Evolutionary conservation across 164 flowering plant genomes (phyloP), one percentile per base, ranked within the genome.

Genomic region (Akebia trifoliata): DNA sequence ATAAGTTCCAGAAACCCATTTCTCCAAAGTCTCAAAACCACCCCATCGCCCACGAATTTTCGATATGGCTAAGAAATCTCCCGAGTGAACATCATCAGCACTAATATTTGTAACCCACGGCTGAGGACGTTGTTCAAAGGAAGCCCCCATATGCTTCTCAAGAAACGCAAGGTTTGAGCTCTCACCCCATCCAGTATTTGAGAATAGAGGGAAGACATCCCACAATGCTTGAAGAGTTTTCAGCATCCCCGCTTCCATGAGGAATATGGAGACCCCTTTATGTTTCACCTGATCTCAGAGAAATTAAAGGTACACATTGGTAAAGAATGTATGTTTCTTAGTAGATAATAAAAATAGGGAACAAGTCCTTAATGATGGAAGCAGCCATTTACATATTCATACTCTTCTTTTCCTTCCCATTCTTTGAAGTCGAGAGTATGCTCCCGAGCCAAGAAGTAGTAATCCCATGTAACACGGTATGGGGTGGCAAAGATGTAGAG

Each of bases 1-100:
- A 79, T 83, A 90, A 58, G 99, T 60, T 59, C 99, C 99, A 58
- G 81, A 76, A 20, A 88, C 99, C 99, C 97, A 94, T 74, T 94
- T 94, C 79, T 90, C 96, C 43, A 94, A 63, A 25, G 97, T 88
- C 76, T 94, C 97, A 71, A 94, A 94, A 63, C 84, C 99, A 70
- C 99, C 99, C 99, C 97, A 94, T 26, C 87, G 70, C 44, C 99
- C 99, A 38, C 97, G 89, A 29, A 90, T 88, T 76, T 90, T 94
- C 12, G 99, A 94, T 70, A 94, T 64, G 15, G 82, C 99, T 36
- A 94, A 81, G 61, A 94, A 85, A 68, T 94, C 99, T 49, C 99
- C 99, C 35, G 99, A 90, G 50, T 88, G 96, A 54, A 94, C 72
- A 62, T 86, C 95, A 57, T 83, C 83, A 53, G 64, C 67, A 43